Evolutionary conservation across 345 rosid species (phyloP), one percentile per base, ranked within the genome.

Genomic region (Euphorbia tirucalli): DNA sequence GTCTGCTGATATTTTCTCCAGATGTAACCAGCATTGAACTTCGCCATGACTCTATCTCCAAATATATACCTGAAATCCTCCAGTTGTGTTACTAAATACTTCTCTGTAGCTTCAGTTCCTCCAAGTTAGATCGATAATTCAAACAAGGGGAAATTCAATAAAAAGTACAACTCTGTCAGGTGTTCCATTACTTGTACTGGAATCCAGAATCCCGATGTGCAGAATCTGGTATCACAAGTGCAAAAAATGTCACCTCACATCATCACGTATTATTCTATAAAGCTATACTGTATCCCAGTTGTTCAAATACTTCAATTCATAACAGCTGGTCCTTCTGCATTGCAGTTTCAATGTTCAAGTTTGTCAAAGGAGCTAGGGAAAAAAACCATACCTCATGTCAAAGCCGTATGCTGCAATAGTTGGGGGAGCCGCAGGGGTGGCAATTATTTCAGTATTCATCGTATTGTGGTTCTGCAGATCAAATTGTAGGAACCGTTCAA

Each of bases 391-490:
- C 65, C 48, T 41, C 64, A 87, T 87, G 92, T 79, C 79, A 52
- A 80, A 69, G 74, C 62, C 82, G 11, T 21, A 67, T 56, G 84
- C 78, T 65, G 71, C 78, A 8, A 62, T 83, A 67, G 74, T 79
- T 41, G 84, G 81, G 75, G 88, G 79, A 58, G 75, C 84, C 22
- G 85, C 73, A n/a, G 92, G 82, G 41, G 77, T 77, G 32, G 78
- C 71, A 35, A 52, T 83, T 10, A 18, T 78, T 57, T 81, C 80
- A 49, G 66, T 83, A 16, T 22, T 71, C 35, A 16, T 78, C 44
- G 70, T 76, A 44, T 75, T 83, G 52, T 85, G 88, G 86, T 71
- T 80, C 54, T 82, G 78, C 82, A 84, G 68, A 67, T 81, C 82
- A 44, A 76, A 70, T 66, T 71, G 80, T 49, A 80, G 68, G 43